Evolutionary conservation across 805 yeast genomes (phyloP), one percentile per base, ranked within the genome.

Genomic region (Metschnikowia lachancei): DNA sequence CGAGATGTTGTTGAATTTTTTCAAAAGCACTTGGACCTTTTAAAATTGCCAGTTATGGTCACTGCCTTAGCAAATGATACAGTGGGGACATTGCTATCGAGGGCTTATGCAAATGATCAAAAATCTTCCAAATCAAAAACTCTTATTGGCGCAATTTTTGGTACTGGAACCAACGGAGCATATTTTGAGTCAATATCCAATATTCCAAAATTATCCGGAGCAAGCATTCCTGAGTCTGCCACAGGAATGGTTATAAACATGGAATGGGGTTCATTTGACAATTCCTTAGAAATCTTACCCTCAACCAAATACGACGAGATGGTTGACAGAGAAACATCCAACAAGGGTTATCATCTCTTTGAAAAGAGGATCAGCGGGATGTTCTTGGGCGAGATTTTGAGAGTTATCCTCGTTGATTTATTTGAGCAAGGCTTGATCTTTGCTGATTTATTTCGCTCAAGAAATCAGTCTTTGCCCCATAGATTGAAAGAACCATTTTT

Each of bases 241-340:
- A 17, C 66, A 77, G 57, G 67, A 61, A 91, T 91, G 97, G 86
- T 89, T 52, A 78, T 91, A 58, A 91, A 91, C 70, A 91, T 97
- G 38, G 99, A 94, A 69, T 94, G 98, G 97, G 98, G 98, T 52
- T 89, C 97, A 36, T 92, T 91, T 60, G 98, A 92, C 67, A 92
- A 92, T 62, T 83, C 80, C 18, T 74, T 90, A 51, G 74, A 80
- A 54, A 72, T 82, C 34, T 73, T 92, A 52, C 97, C 97, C 50
- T 77, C 73, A 40, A 87, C 96, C 3, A 78, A 80, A 50, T 91
- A 82, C 64, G 99, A 92, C 69, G 65, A 70, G 40, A 72, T 68
- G 22, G 81, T 92, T 54, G 95, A 92, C 64, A 63, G 69, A 26
- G 76, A 74, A 52, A 86, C 97, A 19, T 77, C 94, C 10, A 92